Base-by-base conservation (phyloP, 2,329 filamentous ascomycete genomes). In the Ophiosphaerella korrae region DNA sequence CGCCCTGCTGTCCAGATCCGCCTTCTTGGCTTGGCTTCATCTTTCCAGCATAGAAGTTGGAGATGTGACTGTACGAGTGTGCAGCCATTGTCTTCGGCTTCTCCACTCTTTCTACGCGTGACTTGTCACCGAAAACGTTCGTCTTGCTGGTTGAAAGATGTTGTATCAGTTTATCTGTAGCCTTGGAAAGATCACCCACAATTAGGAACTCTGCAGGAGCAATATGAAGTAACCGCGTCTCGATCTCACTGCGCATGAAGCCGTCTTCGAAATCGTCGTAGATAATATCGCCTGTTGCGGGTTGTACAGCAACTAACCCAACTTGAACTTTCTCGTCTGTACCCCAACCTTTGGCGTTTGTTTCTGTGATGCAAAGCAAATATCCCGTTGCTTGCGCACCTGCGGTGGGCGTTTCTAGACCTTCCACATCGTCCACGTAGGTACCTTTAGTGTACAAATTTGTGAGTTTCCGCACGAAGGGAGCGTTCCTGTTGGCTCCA, bases 371-470 rank as follows among this genome's bases (percentile, higher is more conserved):
- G 68, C 93, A 97, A 2, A 99, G 84, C 14, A 99, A 78, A 68
- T 97, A 96, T n/a, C 94, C 94, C 2, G 86, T 89, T 21, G 85
- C 80, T 59, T 72, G 70, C 3, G 84, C 81, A 16, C 80, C 79
- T 0, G 85, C 81, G 1, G 83, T 79, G 34, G 58, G 48, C 2
- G 60, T 52, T 45, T 89, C 88, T 5, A 96, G 75, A 23, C 90
- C 90, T 55, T 94, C 93, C 8, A 90, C 83, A 71, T 99, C 94
- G 67, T 97, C 94, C 49, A 99, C 88, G 64, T 97, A 99, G 2
- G 94, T 99, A 37, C 92, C 94, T 73, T 97, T 99, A 7, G 94
- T 99, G 75, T 99, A 99, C 6, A 99, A 81, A 67, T 96, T 97
- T 13, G 94, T 97, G 64, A 99, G 85, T 65, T 96, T 94, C 32